Evolutionary conservation across 768 basidiomycete species (phyloP).

Genomic region (Kwoniella shandongensis): DNA sequence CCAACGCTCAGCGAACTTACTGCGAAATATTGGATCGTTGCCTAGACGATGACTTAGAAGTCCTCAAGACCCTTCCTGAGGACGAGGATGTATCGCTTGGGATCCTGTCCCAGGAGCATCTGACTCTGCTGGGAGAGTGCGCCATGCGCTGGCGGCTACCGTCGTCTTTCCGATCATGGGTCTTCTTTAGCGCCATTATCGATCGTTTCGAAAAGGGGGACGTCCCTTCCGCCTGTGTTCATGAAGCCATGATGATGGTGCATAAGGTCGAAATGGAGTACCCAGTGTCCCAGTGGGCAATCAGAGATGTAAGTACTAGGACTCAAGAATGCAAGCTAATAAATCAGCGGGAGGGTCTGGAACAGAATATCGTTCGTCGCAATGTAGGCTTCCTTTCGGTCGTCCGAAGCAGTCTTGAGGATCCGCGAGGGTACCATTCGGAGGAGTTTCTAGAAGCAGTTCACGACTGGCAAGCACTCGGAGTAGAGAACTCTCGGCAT

Average conservation of each 20-base stretch:
- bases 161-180: slow-evolving; percentile 70
- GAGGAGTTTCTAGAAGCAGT: slow-evolving; percentile 30
- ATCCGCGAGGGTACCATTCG: slow-evolving; percentile 23
- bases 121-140: slow-evolving; percentile 82
- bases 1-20: slow-evolving; percentile 82
- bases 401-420: slow-evolving; percentile 22
- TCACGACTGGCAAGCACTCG: slow-evolving; percentile 22
- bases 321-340: slow-evolving; percentile 8
- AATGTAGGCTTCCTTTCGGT: slow-evolving; percentile 26
- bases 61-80: slow-evolving; percentile 81
- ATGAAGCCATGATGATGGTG: slow-evolving; percentile 78
- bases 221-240: slow-evolving; percentile 91
- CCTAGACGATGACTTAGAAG: slow-evolving; percentile 78
- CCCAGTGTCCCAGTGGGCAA: slow-evolving; percentile 73
- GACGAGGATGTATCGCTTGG: slow-evolving; percentile 93
- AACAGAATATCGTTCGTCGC: slow-evolving; percentile 12
- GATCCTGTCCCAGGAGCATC: slow-evolving; percentile 75
- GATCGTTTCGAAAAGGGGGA: slow-evolving; percentile 83
- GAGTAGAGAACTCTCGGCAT: slow-evolving; percentile 2
- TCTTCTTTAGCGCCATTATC: slow-evolving; percentile 81
- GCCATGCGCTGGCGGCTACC: slow-evolving; percentile 86
- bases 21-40: slow-evolving; percentile 78
- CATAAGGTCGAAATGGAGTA: slow-evolving; percentile 69
- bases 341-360: slow-evolving; percentile 19
- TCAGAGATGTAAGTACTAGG: slow-evolving; percentile 68